Percentiles rank a stretch among this genome's conserved stretches.
phyloP scores from a whole-genome alignment of 768 basidiomycete genomes.

The Harrya chromipes region DNA sequence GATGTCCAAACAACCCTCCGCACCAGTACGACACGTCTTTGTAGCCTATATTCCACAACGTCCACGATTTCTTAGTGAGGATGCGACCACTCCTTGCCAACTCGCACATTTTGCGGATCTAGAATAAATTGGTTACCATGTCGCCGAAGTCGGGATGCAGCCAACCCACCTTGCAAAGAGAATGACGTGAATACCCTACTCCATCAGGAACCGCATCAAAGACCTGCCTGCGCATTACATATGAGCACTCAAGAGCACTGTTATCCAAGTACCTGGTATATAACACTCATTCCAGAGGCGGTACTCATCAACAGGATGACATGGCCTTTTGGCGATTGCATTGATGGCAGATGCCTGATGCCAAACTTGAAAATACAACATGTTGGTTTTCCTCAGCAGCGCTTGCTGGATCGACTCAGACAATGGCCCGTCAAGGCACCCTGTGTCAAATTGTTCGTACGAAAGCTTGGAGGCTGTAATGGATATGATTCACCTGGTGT shows the following conservation, averaged over 20 bases:
- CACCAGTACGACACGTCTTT: conserved; percentile 67
- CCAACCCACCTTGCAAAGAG: conserved; percentile 69
- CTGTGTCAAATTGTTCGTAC: too few relatives aligned
- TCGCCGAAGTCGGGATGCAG: not conserved
- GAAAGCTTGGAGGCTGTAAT: too few relatives aligned
- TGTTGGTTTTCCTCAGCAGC: conserved; percentile 57
- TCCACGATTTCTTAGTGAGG: not conserved
- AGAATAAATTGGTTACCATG: not conserved
- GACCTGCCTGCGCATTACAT: conserved; percentile 41
- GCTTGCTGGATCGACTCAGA: conserved; percentile 57
- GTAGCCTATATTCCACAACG: conserved; percentile 57
- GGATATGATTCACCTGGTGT: conserved; percentile 40
- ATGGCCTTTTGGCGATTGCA: conserved; percentile 51
- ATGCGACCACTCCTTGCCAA: conserved; percentile 44
- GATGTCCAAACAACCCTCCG: conserved; percentile 74
- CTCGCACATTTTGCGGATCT: conserved; percentile 84
- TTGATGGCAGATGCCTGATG: conserved; percentile 75
- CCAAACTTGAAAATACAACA: conserved; percentile 63
- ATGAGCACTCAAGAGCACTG: not conserved
- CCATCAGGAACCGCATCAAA: conserved; percentile 81
- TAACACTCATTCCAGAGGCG: conserved; percentile 85
- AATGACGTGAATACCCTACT: conserved; percentile 73
- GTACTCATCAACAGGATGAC: conserved; percentile 90
- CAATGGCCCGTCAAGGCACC: conserved; percentile 56
- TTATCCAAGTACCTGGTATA: conserved; percentile 63